Evolutionary conservation across 768 basidiomycete species (phyloP).

Genomic region (Lactifluus pinguis): DNA sequence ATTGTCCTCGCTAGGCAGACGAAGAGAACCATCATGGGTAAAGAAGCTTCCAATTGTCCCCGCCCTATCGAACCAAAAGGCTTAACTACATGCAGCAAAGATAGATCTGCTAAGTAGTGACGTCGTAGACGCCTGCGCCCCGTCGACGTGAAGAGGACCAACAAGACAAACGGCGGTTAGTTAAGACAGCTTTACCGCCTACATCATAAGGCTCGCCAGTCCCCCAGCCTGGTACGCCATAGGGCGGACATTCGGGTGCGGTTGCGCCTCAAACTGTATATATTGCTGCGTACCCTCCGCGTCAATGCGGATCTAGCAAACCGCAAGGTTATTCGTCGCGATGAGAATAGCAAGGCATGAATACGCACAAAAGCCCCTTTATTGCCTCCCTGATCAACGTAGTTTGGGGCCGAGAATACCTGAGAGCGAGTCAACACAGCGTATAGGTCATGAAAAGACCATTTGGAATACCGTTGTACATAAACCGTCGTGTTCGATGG

Average conservation of each 20-base stretch:
- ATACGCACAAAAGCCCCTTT: conserved; percentile 80
- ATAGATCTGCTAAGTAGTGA: background rate
- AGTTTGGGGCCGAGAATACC: conserved; percentile 95
- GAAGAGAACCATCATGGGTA: background rate
- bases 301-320: conserved; percentile 68
- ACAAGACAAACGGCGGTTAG: background rate
- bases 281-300: conserved; percentile 64
- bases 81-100: background rate
- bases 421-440: conserved; percentile 24
- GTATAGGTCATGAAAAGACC: conserved; percentile 3
- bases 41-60: background rate
- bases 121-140: background rate
- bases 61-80: background rate
- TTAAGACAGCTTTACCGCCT: conserved; percentile 16
- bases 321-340: background rate
- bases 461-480: conserved; percentile 59
- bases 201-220: conserved; percentile 64
- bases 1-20: background rate
- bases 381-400: conserved; percentile 86
- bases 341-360: background rate
- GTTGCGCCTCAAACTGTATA: conserved; percentile 74
- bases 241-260: conserved; percentile 85
- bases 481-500: conserved; percentile 88
- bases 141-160: background rate
- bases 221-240: conserved; percentile 82